Conservation (phyloP, 176 grass and related monocot genomes). For the Poa annua region DNA sequence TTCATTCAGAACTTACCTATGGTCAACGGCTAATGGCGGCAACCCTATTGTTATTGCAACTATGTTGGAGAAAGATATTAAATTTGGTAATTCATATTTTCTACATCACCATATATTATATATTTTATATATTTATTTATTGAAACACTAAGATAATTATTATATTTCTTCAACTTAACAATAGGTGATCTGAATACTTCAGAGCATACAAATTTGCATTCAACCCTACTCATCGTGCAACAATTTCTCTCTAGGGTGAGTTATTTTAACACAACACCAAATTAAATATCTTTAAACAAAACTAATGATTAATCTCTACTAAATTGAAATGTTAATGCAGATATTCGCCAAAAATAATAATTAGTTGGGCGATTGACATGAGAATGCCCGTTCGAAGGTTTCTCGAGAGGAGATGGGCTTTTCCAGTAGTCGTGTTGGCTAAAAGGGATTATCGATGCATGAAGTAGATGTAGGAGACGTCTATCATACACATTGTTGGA, state of each 20-base stretch:
- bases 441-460: neutral
- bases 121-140: neutral
- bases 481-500: too few relatives aligned
- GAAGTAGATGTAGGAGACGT: neutral
- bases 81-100: too few relatives aligned
- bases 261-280: neutral
- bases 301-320: neutral
- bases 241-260: neutral
- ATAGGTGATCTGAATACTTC: neutral
- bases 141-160: neutral
- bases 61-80: too few relatives aligned
- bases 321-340: neutral
- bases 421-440: neutral
- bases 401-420: neutral
- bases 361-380: neutral
- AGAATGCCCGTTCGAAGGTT: neutral
- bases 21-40: too few relatives aligned
- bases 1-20: too few relatives aligned
- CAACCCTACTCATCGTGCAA: neutral
- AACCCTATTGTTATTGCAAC: too few relatives aligned
- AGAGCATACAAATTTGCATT: too few relatives aligned
- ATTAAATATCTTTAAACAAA: neutral
- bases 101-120: too few relatives aligned
- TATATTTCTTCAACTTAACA: neutral
- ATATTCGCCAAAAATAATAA: neutral